Conservation (phyloP, 306 rosid genomes). For the Cucumis cinereus region DNA sequence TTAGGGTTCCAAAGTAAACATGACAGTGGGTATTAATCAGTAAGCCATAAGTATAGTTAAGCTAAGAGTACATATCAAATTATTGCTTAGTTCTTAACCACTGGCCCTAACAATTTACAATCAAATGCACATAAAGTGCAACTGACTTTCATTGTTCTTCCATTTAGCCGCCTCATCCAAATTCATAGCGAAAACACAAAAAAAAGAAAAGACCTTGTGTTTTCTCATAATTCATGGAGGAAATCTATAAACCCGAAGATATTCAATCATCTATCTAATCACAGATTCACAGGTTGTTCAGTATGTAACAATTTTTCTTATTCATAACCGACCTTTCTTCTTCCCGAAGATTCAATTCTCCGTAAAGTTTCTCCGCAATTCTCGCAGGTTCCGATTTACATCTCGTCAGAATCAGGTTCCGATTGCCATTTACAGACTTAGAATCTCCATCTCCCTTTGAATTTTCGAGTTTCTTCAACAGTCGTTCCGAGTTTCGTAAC, state of each 20-base stretch:
- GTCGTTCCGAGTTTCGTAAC: background rate
- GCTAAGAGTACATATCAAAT: too few relatives aligned
- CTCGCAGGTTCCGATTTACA: slow-evolving; percentile 79
- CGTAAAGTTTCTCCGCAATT: slow-evolving; percentile 35
- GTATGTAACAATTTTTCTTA: slow-evolving; percentile 1
- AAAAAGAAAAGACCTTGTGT: background rate
- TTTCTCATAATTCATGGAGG: background rate
- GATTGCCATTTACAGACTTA: background rate
- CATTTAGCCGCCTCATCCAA: too few relatives aligned
- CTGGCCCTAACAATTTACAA: too few relatives aligned
- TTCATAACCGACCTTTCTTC: slow-evolving; percentile 31
- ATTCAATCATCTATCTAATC: slow-evolving; percentile 11
- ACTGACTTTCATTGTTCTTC: too few relatives aligned
- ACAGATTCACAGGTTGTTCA: slow-evolving; percentile 19
- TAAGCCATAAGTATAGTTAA: too few relatives aligned
- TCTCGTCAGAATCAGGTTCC: slow-evolving; percentile 47
- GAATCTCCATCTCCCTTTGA: background rate
- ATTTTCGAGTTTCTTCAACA: background rate
- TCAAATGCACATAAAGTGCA: too few relatives aligned
- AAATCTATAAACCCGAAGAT: background rate
- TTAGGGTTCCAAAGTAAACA: too few relatives aligned
- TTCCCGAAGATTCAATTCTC: slow-evolving; percentile 31
- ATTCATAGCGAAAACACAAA: too few relatives aligned
- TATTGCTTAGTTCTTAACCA: too few relatives aligned
- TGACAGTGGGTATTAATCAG: too few relatives aligned